A percentile compares a stretch with the other conserved stretches of the same genome.
Evolutionary conservation across 2,329 filamentous ascomycete genomes (phyloP).

Genomic region (Dothideomycetidae sp.): DNA sequence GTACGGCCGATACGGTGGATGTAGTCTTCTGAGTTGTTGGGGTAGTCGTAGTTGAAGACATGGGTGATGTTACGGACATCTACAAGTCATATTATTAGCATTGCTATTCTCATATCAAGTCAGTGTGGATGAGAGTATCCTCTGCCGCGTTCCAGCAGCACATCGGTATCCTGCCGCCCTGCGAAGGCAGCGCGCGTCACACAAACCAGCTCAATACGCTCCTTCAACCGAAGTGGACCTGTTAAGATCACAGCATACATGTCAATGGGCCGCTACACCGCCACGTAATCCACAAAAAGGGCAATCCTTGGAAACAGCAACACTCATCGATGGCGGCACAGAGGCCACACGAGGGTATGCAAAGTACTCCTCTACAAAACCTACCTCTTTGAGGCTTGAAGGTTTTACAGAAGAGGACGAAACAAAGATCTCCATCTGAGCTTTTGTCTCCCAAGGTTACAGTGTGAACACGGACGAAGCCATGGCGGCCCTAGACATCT

Average conservation of each 20-base stretch:
- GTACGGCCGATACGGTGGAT: constrained; percentile 56
- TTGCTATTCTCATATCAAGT: constrained; percentile 41
- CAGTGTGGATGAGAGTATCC: no score
- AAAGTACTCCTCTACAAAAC: constrained; percentile 7
- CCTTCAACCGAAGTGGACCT: constrained; percentile 8
- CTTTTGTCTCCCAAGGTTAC: constrained; percentile 74
- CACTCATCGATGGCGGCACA: constrained; percentile 4
- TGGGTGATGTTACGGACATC: constrained; percentile 99
- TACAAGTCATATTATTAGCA: no score
- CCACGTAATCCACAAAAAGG: constrained; percentile 41
- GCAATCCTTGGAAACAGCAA: constrained; percentile 54
- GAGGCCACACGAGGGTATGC: constrained; percentile 6
- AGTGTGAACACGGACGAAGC: constrained; percentile 64
- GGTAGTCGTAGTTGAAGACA: constrained; percentile 99
- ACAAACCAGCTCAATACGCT: constrained; percentile 3
- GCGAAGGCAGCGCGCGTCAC: neutral
- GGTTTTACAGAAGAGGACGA: constrained; percentile 51
- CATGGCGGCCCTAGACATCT: constrained; percentile 73
- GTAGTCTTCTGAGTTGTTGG: constrained; percentile 71
- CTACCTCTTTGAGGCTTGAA: constrained; percentile 10
- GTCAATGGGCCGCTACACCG: constrained; percentile 34
- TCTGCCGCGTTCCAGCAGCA: no score
- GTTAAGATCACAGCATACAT: constrained; percentile 15
- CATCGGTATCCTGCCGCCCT: neutral
- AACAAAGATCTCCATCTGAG: constrained; percentile 46